Base-by-base conservation (phyloP, 345 rosid genomes). In the Populus pruinosa region DNA sequence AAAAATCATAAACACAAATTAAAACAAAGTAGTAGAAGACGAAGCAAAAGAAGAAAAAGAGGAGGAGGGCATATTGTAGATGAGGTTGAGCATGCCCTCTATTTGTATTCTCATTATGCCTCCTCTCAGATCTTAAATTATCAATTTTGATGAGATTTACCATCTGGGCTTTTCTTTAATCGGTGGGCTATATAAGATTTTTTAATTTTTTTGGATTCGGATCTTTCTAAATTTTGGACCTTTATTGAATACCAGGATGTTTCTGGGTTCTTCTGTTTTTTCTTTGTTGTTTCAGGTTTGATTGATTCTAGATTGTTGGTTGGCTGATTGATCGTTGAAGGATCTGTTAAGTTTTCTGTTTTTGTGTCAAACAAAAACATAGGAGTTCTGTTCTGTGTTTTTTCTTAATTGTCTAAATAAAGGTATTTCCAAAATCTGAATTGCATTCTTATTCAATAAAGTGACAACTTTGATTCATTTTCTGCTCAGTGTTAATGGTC, bases 51-150 rank as follows among this genome's bases (percentile, higher is more conserved):
- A 75, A 69, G 63, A 76, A 27, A 27, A 27, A 77, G 67, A 76
- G 70, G 70, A 62, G 59, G 88, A 39, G 86, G 86, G 88, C 86
- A 80, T 81, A 81, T 47, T 35, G 55, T 36, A 78, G 86, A 86
- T 88, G 92, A 87, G 89, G 90, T 85, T 88, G 87, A 84, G 77
- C 88, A 83, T 86, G 89, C 90, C 92, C 87, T 87, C 78, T 83
- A 64, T 82, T 86, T 85, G 74, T 43, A 63, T 71, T 75, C 62
- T 69, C 87, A 82, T 83, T 83, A 68, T 80, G 80, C 82, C 87
- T 87, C 89, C 88, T 84, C 85, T 86, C 94, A 89, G 97, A 91
- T 92, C 98, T 89, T 86, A 88, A 83, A 71, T 88, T 50, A 61
- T 49, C 36, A 47, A 80, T 72, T 65, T 70, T 38, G 67, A 70